Evolutionary conservation across 2,329 filamentous ascomycete species (phyloP), one percentile per base, ranked within the genome.

Genomic region (Botrytis byssoidea): DNA sequence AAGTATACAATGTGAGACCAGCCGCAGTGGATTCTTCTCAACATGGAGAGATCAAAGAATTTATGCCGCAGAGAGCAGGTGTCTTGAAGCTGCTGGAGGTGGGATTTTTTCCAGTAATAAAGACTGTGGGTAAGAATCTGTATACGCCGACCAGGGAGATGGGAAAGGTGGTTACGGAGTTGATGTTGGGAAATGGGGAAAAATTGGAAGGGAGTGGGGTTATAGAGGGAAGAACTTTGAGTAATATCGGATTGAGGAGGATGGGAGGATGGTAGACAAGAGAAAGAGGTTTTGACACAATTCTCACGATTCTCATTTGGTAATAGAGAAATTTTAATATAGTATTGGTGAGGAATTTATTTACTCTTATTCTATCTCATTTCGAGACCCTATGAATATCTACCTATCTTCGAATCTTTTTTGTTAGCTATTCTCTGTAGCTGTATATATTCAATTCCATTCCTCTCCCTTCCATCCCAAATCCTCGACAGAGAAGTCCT

Each of bases 1-100:
- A 83, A 44, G 84, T 87, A 1, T 87, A 87, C 77, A 88, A 86
- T 18, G 83, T 90, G 10, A 85, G 92, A 0, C 90, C 91, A 0
- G 88, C 79, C 0, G 86, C 83, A 12, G 87, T 94, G 18, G 92
- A 94, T 77, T 75, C 82, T 78, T 78, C 73, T 2, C 69, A 77
- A 1, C 84, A 86, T 74, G 76, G 81, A 29, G 83, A 83, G 77
- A 83, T 86, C 51, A 78, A 83, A 48, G 74, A 79, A 3, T 83
- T 78, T 73, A 76, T 82, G 14, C 79, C 82, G 20, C 68, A 73
- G 74, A 74, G 66, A 22, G 74, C 76, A n/a, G 79, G 78, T n/a
- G 71, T 79, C 76, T 71, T 80, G 74, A 74, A 74, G 64, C n/a
- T 72, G 10, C 42, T 73, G 74, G 73, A 75, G 77, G 16, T 32